A percentile compares a stretch with the other conserved stretches of the same genome.
Conservation (phyloP, 306 rosid species). For the Hylodesmum podocarpum region DNA sequence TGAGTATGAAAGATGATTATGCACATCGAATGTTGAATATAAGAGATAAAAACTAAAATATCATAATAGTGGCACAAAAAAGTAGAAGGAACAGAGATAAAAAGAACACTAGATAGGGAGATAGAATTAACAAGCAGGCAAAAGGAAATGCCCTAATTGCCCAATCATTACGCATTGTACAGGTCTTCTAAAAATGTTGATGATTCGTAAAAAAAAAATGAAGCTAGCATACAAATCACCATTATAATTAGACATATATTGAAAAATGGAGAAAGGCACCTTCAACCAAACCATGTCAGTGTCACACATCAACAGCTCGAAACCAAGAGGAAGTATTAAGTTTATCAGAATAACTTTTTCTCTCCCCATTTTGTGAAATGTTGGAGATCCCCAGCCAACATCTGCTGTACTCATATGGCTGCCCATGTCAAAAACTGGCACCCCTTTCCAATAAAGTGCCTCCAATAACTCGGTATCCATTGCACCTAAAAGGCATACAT, state of each 20-base stretch:
- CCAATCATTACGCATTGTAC: slow-evolving; percentile 14
- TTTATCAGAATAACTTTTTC: slow-evolving; percentile 89
- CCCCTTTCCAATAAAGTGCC: slow-evolving; percentile 91
- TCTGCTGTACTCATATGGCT: slow-evolving; percentile 97
- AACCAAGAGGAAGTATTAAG: slow-evolving; percentile 79
- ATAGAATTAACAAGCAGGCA: slow-evolving; percentile 6
- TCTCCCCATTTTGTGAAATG: slow-evolving; percentile 98
- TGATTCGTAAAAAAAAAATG: slow-evolving; percentile 13
- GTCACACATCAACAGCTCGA: slow-evolving; percentile 93
- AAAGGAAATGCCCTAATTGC: not conserved
- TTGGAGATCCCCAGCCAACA: slow-evolving; percentile 98
- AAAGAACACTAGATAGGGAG: not conserved
- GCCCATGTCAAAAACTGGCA: slow-evolving; percentile 96
- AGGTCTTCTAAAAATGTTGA: slow-evolving; percentile 5
- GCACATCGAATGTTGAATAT: not conserved
- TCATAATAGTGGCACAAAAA: not conserved
- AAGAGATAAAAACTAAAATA: not conserved
- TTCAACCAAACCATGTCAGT: slow-evolving; percentile 99
- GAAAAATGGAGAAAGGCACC: slow-evolving; percentile 49
- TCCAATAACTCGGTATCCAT: slow-evolving; percentile 93
- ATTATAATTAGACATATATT: not conserved
- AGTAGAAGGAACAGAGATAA: not conserved
- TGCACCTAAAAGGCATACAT: slow-evolving; percentile 67
- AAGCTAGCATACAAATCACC: not conserved
- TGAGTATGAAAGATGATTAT: not conserved